These are phyloP conservation scores for Mycena albidolilacea DNA, from an alignment of 768 basidiomycete genomes.

Conservation along the genomic window DNA sequence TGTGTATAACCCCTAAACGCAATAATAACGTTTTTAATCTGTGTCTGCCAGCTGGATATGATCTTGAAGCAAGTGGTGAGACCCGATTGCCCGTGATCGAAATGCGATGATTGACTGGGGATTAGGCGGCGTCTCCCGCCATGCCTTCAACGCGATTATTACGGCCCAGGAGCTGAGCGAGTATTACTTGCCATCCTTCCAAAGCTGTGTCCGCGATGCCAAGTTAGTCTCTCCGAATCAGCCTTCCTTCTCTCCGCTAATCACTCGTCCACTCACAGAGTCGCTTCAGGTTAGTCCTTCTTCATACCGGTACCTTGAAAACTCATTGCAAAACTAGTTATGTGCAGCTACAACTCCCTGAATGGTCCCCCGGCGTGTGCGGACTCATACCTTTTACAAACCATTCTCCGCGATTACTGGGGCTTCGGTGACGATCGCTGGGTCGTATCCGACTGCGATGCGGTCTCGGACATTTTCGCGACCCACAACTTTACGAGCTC, in stretches of 20 bases:
- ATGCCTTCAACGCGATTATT: conserved; percentile 67
- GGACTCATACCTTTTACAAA: conserved; percentile 66
- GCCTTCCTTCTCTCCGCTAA: too few relatives aligned
- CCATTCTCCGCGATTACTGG: conserved; percentile 67
- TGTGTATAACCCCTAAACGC: conserved; percentile 31
- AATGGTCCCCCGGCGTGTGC: conserved; percentile 73
- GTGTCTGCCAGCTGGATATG: conserved; percentile 60
- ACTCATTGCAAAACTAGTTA: conserved; percentile 44
- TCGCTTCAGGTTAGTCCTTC: too few relatives aligned
- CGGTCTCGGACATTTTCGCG: conserved; percentile 60
- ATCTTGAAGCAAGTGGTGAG: conserved; percentile 58
- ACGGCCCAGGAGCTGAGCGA: conserved; percentile 69
- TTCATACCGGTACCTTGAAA: too few relatives aligned
- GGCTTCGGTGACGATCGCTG: conserved; percentile 66
- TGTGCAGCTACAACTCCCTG: conserved; percentile 68
- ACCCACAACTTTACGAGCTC: conserved; percentile 65
- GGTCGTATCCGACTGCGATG: conserved; percentile 73
- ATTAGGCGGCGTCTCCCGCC: conserved; percentile 57
- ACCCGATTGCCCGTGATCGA: background rate
- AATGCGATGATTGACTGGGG: conserved; percentile 49
- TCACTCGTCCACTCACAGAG: too few relatives aligned
- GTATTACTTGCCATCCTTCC: conserved; percentile 68
- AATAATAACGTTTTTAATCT: too few relatives aligned
- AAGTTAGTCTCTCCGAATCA: conserved; percentile 49
- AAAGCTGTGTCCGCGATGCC: conserved; percentile 71